Conservation (phyloP, 176 grass and related monocot species). For the Thalia dealbata region DNA sequence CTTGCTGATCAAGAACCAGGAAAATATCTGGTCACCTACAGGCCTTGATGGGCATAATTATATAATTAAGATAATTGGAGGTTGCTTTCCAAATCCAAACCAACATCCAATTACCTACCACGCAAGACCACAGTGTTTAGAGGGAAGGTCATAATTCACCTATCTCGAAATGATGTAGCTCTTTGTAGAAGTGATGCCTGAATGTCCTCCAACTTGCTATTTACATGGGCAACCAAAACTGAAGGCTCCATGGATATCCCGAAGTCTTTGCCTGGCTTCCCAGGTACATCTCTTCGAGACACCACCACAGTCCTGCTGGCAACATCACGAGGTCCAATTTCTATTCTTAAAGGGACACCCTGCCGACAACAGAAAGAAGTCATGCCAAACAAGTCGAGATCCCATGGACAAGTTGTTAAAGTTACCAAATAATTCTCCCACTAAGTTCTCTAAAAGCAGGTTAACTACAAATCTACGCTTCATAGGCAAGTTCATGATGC, state of each 20-base stretch:
- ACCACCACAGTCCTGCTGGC: conserved; percentile 64
- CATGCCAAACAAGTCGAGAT: background rate
- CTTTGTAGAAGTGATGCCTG: conserved; percentile 69
- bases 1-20: too few relatives aligned
- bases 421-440: background rate
- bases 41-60: too few relatives aligned
- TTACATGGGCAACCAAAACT: conserved; percentile 56
- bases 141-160: conserved; percentile 24
- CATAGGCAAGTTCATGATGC: background rate
- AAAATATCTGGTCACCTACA: too few relatives aligned
- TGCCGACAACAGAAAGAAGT: conserved; percentile 13
- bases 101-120: too few relatives aligned
- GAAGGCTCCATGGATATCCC: conserved; percentile 83
- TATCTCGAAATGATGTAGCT: conserved; percentile 84
- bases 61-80: too few relatives aligned
- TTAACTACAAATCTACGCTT: background rate
- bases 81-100: too few relatives aligned
- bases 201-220: conserved; percentile 77
- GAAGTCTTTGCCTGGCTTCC: conserved; percentile 93
- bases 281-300: conserved; percentile 78
- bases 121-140: too few relatives aligned
- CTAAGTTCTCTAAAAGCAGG: background rate
- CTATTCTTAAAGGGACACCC: conserved; percentile 81
- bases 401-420: background rate
- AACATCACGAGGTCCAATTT: conserved; percentile 85